Evolutionary conservation across 2,329 filamentous ascomycete genomes (phyloP).

Genomic region (Davidsoniella virescens): DNA sequence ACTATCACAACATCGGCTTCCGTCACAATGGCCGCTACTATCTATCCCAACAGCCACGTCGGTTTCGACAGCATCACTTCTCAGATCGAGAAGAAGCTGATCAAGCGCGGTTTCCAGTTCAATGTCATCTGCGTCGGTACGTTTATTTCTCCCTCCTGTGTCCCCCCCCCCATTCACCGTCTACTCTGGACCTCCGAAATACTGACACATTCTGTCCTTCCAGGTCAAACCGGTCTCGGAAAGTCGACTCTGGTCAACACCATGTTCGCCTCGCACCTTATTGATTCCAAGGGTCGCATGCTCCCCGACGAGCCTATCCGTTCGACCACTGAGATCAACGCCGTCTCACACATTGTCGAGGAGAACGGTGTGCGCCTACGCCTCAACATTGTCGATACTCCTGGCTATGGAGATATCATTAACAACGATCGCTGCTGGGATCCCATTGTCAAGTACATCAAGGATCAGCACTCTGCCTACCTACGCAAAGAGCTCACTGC

Average conservation of each 20-base stretch:
- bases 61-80: conserved; percentile 99
- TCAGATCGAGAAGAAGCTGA: conserved; percentile 97
- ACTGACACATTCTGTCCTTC: conserved; percentile 3
- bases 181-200: background rate
- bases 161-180: background rate
- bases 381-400: conserved; percentile 97
- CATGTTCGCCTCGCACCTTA: conserved; percentile 98
- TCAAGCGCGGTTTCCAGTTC: conserved; percentile 99
- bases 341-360: conserved; percentile 96
- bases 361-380: conserved; percentile 96
- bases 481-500: conserved; percentile 98
- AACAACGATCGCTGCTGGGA: conserved; percentile 99
- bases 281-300: conserved; percentile 95
- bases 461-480: conserved; percentile 99
- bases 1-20: conserved; percentile 18
- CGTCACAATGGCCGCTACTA: conserved; percentile 40
- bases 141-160: conserved; percentile 24
- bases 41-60: conserved; percentile 92
- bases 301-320: conserved; percentile 84
- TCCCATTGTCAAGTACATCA: conserved; percentile 99
- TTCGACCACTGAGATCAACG: conserved; percentile 94
- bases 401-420: conserved; percentile 93
- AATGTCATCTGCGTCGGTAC: conserved; percentile 98
- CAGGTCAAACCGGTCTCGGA: conserved; percentile 94
- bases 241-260: conserved; percentile 99